Conservation (phyloP, 2,329 filamentous ascomycete species). For the Cladosporium sp. region DNA sequence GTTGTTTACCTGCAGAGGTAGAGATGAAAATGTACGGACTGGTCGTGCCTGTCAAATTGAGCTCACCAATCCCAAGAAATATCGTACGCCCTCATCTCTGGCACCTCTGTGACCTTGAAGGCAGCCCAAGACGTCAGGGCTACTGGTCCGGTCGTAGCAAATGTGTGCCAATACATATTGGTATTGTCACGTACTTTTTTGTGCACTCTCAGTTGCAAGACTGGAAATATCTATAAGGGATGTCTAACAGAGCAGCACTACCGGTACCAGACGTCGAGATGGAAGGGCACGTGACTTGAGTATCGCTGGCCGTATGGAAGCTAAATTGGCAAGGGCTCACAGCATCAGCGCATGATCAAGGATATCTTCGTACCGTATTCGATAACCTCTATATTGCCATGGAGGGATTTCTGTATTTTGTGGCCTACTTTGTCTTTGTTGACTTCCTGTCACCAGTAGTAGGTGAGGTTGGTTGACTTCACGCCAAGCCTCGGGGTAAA, state of each 20-base stretch:
- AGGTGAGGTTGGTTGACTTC: background rate
- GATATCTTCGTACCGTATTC: background rate
- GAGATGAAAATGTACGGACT: background rate
- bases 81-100: too few relatives aligned
- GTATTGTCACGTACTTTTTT: background rate
- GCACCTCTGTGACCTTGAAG: background rate
- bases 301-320: background rate
- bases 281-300: background rate
- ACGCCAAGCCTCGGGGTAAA: constrained; percentile 6
- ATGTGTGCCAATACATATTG: background rate
- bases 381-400: background rate
- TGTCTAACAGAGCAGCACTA: background rate
- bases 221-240: background rate
- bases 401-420: background rate
- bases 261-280: background rate
- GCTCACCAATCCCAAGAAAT: too few relatives aligned
- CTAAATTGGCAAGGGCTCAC: background rate
- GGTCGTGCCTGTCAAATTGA: too few relatives aligned
- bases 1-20: background rate
- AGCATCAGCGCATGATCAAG: background rate
- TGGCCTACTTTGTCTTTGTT: background rate
- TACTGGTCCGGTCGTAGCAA: background rate
- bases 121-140: too few relatives aligned
- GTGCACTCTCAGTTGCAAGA: background rate
- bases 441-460: background rate